phyloP scores from a whole-genome alignment of 2,329 filamentous ascomycete species.

The Aureobasidium melanogenum region DNA sequence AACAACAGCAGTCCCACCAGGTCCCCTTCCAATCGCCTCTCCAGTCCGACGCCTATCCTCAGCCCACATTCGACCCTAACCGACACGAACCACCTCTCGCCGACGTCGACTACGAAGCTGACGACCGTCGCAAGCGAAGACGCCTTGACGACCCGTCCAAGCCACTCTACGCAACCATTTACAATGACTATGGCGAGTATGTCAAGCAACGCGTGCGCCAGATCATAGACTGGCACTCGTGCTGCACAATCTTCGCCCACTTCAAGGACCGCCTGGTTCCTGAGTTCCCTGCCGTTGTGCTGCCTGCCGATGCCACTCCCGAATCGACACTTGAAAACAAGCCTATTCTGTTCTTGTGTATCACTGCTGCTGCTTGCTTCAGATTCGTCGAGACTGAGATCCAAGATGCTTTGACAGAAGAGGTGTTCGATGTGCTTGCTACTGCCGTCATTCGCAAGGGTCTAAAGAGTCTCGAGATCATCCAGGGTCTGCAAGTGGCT shows the following conservation, averaged over 20 bases:
- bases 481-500: slow-evolving; percentile 67
- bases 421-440: slow-evolving; percentile 64
- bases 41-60: neutral
- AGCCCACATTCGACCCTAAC: neutral
- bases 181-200: neutral
- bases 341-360: slow-evolving; percentile 51
- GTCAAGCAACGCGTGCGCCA: slow-evolving; percentile 9
- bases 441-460: slow-evolving; percentile 66
- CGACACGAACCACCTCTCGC: neutral
- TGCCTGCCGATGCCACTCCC: slow-evolving; percentile 46
- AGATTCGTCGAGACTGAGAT: neutral
- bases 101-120: neutral
- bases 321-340: slow-evolving; percentile 48
- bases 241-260: slow-evolving; percentile 45
- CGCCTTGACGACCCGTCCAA: neutral
- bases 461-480: slow-evolving; percentile 73
- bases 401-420: slow-evolving; percentile 49
- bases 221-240: slow-evolving; percentile 8
- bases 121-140: slow-evolving; percentile 5
- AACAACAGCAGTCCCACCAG: slow-evolving; percentile 29
- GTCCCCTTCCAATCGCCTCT: slow-evolving; percentile 11
- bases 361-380: slow-evolving; percentile 45
- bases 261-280: slow-evolving; percentile 47
- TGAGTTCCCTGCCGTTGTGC: slow-evolving; percentile 50
- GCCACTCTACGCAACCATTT: neutral